Percentiles rank a stretch among this genome's conserved stretches.
Evolutionary conservation across 1,284 basidiomycete species (phyloP).

Genomic region (Papiliotrema laurentii): DNA sequence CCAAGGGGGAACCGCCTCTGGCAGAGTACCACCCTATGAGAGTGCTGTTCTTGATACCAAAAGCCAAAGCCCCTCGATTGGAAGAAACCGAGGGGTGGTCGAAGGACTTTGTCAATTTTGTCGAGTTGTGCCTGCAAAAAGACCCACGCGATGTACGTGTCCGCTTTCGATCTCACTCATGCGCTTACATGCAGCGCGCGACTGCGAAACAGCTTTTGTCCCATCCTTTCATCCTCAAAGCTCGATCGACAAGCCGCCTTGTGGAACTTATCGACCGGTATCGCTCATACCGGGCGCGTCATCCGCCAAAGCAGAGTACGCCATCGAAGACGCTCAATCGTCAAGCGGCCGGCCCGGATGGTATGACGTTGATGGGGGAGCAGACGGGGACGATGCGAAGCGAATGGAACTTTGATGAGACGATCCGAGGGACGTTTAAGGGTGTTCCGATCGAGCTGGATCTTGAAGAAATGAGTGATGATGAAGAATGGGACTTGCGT

Average conservation of each 20-base stretch:
- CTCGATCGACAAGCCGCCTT: conserved; percentile 73
- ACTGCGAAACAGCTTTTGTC: conserved; percentile 84
- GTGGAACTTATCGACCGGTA: conserved; percentile 80
- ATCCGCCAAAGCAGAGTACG: conserved; percentile 12
- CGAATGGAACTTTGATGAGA: conserved; percentile 87
- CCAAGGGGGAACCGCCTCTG: conserved; percentile 87
- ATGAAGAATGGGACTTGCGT: conserved; percentile 40
- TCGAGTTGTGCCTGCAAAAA: conserved; percentile 85
- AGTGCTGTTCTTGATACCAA: conserved; percentile 86
- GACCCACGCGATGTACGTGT: conserved; percentile 68
- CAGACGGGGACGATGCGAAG: conserved; percentile 62
- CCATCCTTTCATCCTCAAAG: conserved; percentile 84
- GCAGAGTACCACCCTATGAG: conserved; percentile 83
- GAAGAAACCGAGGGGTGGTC: conserved; percentile 71
- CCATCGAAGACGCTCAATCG: conserved; percentile 27
- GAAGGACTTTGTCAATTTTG: conserved; percentile 85
- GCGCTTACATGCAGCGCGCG: conserved; percentile 60
- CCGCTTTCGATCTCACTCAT: conserved; percentile 1
- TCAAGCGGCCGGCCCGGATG: conserved; percentile 24
- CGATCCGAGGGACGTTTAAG: conserved; percentile 59
- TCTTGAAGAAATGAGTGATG: conserved; percentile 57
- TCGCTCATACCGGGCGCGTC: conserved; percentile 44
- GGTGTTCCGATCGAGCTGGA: conserved; percentile 55
- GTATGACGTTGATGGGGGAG: conserved; percentile 21
- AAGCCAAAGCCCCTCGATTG: conserved; percentile 78